Base-by-base conservation (phyloP, 2,329 filamentous ascomycete genomes). In the Chaetomium sp. region DNA sequence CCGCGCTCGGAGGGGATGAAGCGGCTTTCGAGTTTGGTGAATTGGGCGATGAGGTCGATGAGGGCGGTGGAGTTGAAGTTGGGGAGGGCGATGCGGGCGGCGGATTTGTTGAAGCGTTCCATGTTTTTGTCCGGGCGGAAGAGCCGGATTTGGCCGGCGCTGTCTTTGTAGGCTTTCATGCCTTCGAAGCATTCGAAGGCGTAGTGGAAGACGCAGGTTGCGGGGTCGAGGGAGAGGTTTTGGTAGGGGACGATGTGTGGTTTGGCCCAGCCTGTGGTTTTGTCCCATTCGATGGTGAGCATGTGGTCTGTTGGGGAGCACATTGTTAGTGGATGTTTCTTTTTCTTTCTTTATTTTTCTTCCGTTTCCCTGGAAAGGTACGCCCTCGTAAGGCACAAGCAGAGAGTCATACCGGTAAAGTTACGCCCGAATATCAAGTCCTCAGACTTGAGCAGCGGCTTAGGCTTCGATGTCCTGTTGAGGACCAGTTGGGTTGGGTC, bases 141-240 rank as follows among this genome's bases (percentile, higher is more conserved):
- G 53, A 99, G 79, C 54, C 92, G 86, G 64, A 96, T 82, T 57
- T 85, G 76, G 65, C 89, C 89, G 44, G 82, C 70, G 66, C 80
- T 83, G 75, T 95, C 90, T 74, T 92, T 95, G 81, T 99, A 99
- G 58, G 94, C 94, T 79, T 99, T 99, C 91, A 97, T 96, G 65
- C 94, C 94, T 78, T 99, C 94, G 74, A 99, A 99, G 72, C 88
- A 94, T 73, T 95, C 89, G 69, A 97, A 97, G 49, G 90, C 94
- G 74, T 99, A 99, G 81, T 99, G 94, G 76, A 99, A 92, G 60
- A 97, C 94, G 75, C 91, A 97, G 37, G 90, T 94, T 44, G 94
- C 90, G 33, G 94, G 94, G 72, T 97, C 94, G 66, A 99, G 87
- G 46, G 89, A 92, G 65, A 99, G 88, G 75, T 96, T 96, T 74